Evolutionary conservation across 2,329 filamentous ascomycete species (phyloP).

Genomic region (Neonectria sp.): DNA sequence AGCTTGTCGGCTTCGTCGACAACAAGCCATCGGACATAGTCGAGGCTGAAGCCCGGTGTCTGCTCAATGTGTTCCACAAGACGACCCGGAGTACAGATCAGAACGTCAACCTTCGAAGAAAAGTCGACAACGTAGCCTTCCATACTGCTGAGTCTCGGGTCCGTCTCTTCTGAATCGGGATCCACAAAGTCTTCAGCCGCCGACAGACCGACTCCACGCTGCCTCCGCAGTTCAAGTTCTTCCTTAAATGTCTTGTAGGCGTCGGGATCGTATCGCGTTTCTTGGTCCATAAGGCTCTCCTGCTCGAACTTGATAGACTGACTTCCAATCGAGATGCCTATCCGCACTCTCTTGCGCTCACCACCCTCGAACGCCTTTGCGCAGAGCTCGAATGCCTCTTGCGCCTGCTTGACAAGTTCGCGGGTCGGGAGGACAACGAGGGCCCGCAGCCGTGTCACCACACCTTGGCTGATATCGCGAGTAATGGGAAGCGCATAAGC

Average conservation of each 20-base stretch:
- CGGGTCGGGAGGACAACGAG: conserved; percentile 92
- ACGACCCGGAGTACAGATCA: conserved; percentile 92
- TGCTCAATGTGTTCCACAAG: conserved; percentile 91
- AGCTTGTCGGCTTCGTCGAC: conserved; percentile 96
- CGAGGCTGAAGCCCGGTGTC: conserved; percentile 85
- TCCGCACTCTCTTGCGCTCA: conserved; percentile 76
- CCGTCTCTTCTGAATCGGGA: conserved; percentile 37
- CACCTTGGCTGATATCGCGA: conserved; percentile 77
- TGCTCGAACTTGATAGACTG: conserved; percentile 80
- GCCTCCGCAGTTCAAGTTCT: conserved; percentile 29
- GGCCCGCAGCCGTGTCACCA: conserved; percentile 78
- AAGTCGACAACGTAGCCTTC: conserved; percentile 72
- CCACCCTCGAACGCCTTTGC: conserved; percentile 71
- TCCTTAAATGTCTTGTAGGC: conserved; percentile 58
- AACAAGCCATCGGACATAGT: conserved; percentile 87
- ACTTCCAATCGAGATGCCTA: conserved; percentile 88
- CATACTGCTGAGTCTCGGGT: conserved; percentile 54
- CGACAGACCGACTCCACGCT: conserved; percentile 24
- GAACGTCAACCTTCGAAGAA: conserved; percentile 83
- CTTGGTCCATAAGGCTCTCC: conserved; percentile 60
- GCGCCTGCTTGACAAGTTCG: conserved; percentile 90
- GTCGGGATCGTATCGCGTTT: conserved; percentile 75
- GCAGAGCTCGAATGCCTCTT: conserved; percentile 83
- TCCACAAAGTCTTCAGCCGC: conserved; percentile 39
- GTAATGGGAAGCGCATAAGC: conserved; percentile 92